These are phyloP conservation scores for Penicillium longicatenatum DNA, from an alignment of 495 filamentous ascomycete species.

Conservation along the genomic window DNA sequence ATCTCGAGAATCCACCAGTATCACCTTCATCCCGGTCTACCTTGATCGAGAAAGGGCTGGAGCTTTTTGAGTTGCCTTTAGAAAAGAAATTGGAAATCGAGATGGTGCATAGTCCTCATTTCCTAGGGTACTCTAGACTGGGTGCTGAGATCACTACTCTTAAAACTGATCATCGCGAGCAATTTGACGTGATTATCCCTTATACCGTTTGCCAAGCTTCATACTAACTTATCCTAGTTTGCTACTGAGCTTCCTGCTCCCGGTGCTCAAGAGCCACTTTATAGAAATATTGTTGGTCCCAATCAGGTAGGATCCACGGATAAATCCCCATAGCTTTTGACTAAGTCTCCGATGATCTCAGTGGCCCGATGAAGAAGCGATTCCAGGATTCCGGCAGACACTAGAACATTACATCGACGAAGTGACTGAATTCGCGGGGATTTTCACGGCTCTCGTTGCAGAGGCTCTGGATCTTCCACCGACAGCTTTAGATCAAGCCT, in stretches of 20 bases:
- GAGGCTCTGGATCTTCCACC: slow-evolving; percentile 78
- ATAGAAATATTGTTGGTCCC: slow-evolving; percentile 79
- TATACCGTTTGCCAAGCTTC: not conserved
- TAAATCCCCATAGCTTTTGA: too few relatives aligned
- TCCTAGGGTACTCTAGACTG: slow-evolving; percentile 54
- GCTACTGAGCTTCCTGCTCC: slow-evolving; percentile 69
- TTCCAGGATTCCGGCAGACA: slow-evolving; percentile 71
- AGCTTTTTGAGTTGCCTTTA: slow-evolving; percentile 78
- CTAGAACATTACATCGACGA: slow-evolving; percentile 74
- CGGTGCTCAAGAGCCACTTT: slow-evolving; percentile 62
- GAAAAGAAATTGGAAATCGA: slow-evolving; percentile 86
- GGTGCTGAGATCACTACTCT: slow-evolving; percentile 50
- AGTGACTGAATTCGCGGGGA: slow-evolving; percentile 69
- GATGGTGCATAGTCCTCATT: slow-evolving; percentile 80
- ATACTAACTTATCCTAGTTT: slow-evolving; percentile 29
- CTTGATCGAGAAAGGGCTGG: slow-evolving; percentile 68
- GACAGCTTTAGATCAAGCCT: slow-evolving; percentile 72
- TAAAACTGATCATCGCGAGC: slow-evolving; percentile 63
- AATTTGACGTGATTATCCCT: slow-evolving; percentile 76
- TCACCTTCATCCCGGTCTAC: slow-evolving; percentile 61
- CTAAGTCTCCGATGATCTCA: slow-evolving; percentile 27
- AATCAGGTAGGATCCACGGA: slow-evolving; percentile 50
- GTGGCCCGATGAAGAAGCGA: slow-evolving; percentile 71
- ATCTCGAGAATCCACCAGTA: slow-evolving; percentile 83
- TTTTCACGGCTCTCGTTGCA: slow-evolving; percentile 82